Conservation (phyloP, 2,329 filamentous ascomycete species). For the Hymenoscyphus scutula region DNA sequence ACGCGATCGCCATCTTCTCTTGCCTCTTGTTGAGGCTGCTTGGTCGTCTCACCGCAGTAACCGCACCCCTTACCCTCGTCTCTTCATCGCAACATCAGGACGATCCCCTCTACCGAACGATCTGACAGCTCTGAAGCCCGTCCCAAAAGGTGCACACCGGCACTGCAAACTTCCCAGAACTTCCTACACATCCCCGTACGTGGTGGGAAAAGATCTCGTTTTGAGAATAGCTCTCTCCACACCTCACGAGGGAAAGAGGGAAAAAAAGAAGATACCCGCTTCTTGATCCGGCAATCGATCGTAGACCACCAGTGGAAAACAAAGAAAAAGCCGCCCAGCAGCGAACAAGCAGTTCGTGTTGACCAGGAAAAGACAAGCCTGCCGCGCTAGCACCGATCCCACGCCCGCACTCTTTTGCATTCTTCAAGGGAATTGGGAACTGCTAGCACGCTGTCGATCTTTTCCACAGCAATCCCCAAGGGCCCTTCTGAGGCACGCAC, state of each 20-base stretch:
- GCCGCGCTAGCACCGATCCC: background rate
- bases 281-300: background rate
- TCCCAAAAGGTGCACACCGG: background rate
- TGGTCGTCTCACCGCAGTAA: background rate
- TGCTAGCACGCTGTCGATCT: slow-evolving; percentile 9
- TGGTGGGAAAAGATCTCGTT: background rate
- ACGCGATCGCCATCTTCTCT: background rate
- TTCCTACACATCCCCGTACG: background rate
- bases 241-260: background rate
- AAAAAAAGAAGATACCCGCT: background rate
- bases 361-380: background rate
- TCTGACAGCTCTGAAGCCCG: background rate
- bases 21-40: background rate
- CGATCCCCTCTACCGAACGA: slow-evolving; percentile 4
- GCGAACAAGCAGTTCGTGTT: too few species aligned
- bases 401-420: background rate
- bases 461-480: slow-evolving; percentile 2
- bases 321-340: background rate
- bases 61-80: background rate
- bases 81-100: background rate
- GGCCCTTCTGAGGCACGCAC: slow-evolving; percentile 10
- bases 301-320: background rate
- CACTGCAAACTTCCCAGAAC: background rate
- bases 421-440: slow-evolving; percentile 7
- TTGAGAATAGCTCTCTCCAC: background rate